Evolutionary conservation across 2,329 filamentous ascomycete species (phyloP).

Genomic region (Penicillium aurantiogriseum): DNA sequence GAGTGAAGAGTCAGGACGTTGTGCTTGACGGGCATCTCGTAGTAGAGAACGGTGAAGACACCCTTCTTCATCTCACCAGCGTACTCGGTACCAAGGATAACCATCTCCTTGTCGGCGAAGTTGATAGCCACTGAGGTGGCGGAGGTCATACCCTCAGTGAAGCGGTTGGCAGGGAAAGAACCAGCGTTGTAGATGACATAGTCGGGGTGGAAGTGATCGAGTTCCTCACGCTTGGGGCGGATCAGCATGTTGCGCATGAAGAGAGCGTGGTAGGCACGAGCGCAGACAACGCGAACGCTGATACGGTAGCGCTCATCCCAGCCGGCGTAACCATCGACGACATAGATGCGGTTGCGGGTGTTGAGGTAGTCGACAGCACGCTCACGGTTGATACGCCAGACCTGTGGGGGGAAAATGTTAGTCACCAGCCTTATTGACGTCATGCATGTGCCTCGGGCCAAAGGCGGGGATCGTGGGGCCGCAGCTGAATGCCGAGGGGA

Average conservation of each 20-base stretch:
- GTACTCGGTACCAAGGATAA: slow-evolving; percentile 98
- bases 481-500: not conserved
- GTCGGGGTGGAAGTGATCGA: slow-evolving; percentile 97
- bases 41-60: slow-evolving; percentile 98
- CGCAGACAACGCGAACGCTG: slow-evolving; percentile 95
- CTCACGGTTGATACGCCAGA: slow-evolving; percentile 99
- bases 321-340: slow-evolving; percentile 93
- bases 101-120: slow-evolving; percentile 99
- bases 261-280: slow-evolving; percentile 96
- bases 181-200: slow-evolving; percentile 99
- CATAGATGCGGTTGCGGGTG: slow-evolving; percentile 97
- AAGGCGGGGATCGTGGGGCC: slow-evolving; percentile 12
- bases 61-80: slow-evolving; percentile 98
- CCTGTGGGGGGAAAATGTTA: slow-evolving; percentile 54
- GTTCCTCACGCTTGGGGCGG: slow-evolving; percentile 83
- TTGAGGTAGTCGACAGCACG: slow-evolving; percentile 99
- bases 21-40: slow-evolving; percentile 99
- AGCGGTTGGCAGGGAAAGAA: slow-evolving; percentile 97
- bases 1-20: slow-evolving; percentile 98
- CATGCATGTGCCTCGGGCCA: slow-evolving; percentile 27
- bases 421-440: slow-evolving; percentile 27
- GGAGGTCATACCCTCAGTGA: slow-evolving; percentile 97
- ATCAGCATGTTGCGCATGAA: slow-evolving; percentile 99
- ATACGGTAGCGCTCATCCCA: slow-evolving; percentile 99
- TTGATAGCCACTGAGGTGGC: slow-evolving; percentile 98